These are phyloP conservation scores for Beauveria sp. DNA, from an alignment of 2,329 filamentous ascomycete species.

Conservation along the genomic window DNA sequence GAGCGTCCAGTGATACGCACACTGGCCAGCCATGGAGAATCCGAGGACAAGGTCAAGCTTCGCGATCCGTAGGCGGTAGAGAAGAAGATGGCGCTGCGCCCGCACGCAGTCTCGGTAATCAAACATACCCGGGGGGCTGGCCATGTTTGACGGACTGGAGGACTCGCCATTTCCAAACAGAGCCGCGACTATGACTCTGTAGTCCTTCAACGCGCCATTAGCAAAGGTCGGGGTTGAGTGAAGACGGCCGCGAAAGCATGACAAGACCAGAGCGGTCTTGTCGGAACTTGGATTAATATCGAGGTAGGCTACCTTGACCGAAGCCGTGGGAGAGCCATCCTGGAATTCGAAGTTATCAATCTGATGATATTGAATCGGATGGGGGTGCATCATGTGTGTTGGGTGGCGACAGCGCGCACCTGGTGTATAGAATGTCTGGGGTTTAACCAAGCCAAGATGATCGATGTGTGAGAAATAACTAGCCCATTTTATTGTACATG, in stretches of 20 bases:
- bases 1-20: constrained; percentile 37
- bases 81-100: neutral
- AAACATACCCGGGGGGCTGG: neutral
- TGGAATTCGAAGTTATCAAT: neutral
- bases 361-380: neutral
- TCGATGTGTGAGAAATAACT: too few species aligned
- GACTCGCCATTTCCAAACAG: neutral
- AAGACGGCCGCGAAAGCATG: neutral
- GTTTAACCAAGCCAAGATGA: too few species aligned
- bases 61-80: neutral
- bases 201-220: neutral
- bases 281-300: neutral
- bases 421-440: too few species aligned
- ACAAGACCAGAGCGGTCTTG: neutral
- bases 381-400: too few species aligned
- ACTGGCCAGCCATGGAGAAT: constrained; percentile 44
- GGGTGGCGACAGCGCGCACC: too few species aligned
- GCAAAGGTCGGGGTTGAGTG: neutral
- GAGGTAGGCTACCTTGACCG: neutral
- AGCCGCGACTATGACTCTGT: neutral
- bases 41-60: constrained; percentile 34
- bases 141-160: neutral
- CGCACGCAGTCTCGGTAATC: neutral
- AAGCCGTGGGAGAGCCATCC: neutral
- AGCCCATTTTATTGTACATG: too few species aligned